These are phyloP conservation scores for Collybia nuda DNA, from an alignment of 768 basidiomycete species.

Conservation along the genomic window DNA sequence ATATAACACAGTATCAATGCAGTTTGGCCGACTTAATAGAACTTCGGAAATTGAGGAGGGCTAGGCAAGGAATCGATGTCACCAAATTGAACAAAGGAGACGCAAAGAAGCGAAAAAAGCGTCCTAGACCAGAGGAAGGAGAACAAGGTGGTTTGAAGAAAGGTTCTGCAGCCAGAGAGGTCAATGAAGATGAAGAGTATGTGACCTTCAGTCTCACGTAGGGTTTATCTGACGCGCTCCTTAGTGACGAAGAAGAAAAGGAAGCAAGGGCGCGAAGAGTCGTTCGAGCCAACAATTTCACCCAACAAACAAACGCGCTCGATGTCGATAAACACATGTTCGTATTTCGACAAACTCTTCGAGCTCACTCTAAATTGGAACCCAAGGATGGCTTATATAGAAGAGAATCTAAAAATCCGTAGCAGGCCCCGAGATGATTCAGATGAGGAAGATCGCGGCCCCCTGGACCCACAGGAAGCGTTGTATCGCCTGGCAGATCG, in stretches of 20 bases:
- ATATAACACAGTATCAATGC: conserved; percentile 2
- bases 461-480: conserved; percentile 74
- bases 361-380: background rate
- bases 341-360: conserved; percentile 24
- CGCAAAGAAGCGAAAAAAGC: conserved; percentile 66
- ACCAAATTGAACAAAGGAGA: conserved; percentile 86
- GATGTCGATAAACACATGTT: conserved; percentile 99
- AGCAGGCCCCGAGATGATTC: conserved; percentile 52
- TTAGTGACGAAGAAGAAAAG: conserved; percentile 62
- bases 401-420: conserved; percentile 83
- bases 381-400: conserved; percentile 95
- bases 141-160: conserved; percentile 57
- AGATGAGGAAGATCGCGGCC: conserved; percentile 40
- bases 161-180: conserved; percentile 29
- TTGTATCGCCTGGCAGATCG: conserved; percentile 72
- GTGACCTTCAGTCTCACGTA: conserved; percentile 17
- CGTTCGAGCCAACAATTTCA: conserved; percentile 90
- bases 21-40: conserved; percentile 86
- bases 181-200: conserved; percentile 62
- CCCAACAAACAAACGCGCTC: conserved; percentile 92
- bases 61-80: conserved; percentile 82
- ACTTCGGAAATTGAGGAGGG: conserved; percentile 70
- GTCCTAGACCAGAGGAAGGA: conserved; percentile 41
- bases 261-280: conserved; percentile 71
- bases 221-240: background rate